Conservation (phyloP, 2,329 filamentous ascomycete species). For the Phialophora macrospora region DNA sequence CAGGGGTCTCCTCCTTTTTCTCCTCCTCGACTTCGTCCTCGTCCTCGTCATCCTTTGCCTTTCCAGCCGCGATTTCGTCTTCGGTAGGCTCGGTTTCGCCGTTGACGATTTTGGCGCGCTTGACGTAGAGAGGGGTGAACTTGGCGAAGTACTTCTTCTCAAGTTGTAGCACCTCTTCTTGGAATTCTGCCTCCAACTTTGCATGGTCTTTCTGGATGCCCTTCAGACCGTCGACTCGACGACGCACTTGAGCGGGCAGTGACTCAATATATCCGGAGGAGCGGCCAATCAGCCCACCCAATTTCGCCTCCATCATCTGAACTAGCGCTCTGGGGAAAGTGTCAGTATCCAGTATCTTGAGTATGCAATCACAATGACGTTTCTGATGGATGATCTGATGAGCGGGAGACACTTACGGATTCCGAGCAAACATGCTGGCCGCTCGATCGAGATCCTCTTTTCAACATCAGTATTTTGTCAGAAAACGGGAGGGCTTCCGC, state of each 20-base stretch:
- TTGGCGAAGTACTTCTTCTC: conserved; percentile 99
- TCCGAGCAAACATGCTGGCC: conserved; percentile 91
- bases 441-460: conserved; percentile 90
- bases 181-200: conserved; percentile 97
- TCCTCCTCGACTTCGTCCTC: conserved; percentile 68
- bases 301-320: conserved; percentile 96
- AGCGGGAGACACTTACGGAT: conserved; percentile 60
- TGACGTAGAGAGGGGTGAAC: conserved; percentile 96
- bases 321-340: conserved; percentile 65
- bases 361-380: not conserved
- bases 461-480: conserved; percentile 5
- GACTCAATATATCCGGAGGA: conserved; percentile 99
- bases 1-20: conserved; percentile 53
- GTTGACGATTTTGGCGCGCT: conserved; percentile 91
- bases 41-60: conserved; percentile 75
- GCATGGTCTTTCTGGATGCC: conserved; percentile 98
- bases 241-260: conserved; percentile 83
- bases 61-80: conserved; percentile 82
- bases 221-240: conserved; percentile 92
- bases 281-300: conserved; percentile 87
- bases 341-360: not conserved
- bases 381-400: not conserved
- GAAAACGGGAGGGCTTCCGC: not conserved
- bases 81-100: conserved; percentile 83
- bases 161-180: conserved; percentile 95